Base-by-base conservation (phyloP, 306 rosid genomes). In the Styphnolobium japonicum region DNA sequence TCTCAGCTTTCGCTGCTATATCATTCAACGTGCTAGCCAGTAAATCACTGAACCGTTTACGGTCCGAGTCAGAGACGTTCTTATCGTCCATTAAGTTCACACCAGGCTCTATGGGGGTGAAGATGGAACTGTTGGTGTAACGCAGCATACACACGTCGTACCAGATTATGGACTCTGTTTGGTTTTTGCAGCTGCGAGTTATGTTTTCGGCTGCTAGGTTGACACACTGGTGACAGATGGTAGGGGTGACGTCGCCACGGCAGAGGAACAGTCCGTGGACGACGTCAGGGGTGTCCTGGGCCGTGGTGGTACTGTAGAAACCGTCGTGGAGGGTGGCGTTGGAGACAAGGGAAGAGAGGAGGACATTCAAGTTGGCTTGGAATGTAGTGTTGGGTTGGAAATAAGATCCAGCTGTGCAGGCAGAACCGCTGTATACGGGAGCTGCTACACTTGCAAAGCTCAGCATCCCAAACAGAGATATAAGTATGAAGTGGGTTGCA, bases 211-310 rank as follows among this genome's bases (percentile, higher is more conserved):
- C 62, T 0, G 94, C 89, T 43, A 71, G 57, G 63, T 70, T 1
- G 34, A 90, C 90, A 10, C 93, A 92, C 14, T 46, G 48, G 9
- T 60, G 79, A 6, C 93, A 92, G 5, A 53, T 4, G 6, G 78
- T 11, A 5, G 81, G 21, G 53, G 61, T 18, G 60, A 68, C 25
- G 62, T 92, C 94, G 0, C 87, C 90, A 33, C 91, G 88, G 79
- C 93, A 90, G 77, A 90, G 90, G 71, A 88, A 86, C 18, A 82
- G 80, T 23, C 94, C 92, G 57, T 77, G 82, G 46, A 88, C 57
- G 22, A 64, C 70, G 18, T 36, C 3, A 12, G 78, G 45, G 33
- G 76, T 3, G 45, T 36, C 51, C 5, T 10, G 56, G 10, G 79
- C 53, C 8, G 67, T 6, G 65, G 65, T 27, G 64, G 82, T 71